A percentile compares a stretch with the other conserved stretches of the same genome.
Conservation (phyloP, 768 basidiomycete species). For the Pisolithus microcarpus region DNA sequence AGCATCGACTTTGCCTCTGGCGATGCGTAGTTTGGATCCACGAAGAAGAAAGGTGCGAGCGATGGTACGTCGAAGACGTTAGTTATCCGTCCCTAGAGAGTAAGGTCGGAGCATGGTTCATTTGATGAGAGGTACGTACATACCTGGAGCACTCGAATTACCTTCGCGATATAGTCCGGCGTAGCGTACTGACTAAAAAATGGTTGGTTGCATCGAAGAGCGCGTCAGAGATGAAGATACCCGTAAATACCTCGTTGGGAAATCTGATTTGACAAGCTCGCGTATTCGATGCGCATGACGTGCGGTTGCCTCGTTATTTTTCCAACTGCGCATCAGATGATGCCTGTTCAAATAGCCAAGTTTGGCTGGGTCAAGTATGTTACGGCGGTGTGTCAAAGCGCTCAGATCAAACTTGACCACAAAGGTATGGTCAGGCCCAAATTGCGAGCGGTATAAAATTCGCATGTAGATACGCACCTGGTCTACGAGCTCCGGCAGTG, state of each 20-base stretch:
- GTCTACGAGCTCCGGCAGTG: conserved; percentile 55
- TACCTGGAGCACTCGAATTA: conserved; percentile 59
- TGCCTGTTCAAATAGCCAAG: conserved; percentile 86
- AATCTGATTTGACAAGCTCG: conserved; percentile 44
- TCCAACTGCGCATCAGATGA: conserved; percentile 57
- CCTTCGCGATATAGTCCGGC: conserved; percentile 53
- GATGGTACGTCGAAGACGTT: conserved; percentile 66
- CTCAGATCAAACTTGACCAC: conserved; percentile 62
- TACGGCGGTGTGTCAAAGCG: conserved; percentile 72
- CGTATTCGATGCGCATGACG: conserved; percentile 49
- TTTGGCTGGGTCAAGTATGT: conserved; percentile 73
- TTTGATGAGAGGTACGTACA: background rate
- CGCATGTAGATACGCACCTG: conserved; percentile 34
- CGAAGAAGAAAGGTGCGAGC: conserved; percentile 73
- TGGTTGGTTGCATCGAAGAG: background rate
- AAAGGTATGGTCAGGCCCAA: background rate
- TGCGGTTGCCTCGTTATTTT: conserved; percentile 43
- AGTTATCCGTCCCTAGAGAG: conserved; percentile 33
- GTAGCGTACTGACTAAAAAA: conserved; percentile 39
- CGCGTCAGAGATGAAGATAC: conserved; percentile 19
- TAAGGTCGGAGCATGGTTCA: background rate
- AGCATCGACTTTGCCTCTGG: conserved; percentile 52
- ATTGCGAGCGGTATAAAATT: background rate
- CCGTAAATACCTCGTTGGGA: conserved; percentile 47
- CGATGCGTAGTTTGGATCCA: conserved; percentile 52